These are phyloP conservation scores for Aphanomyces stellatus DNA, from an alignment of 352 stramenopile genomes.

Conservation along the genomic window DNA sequence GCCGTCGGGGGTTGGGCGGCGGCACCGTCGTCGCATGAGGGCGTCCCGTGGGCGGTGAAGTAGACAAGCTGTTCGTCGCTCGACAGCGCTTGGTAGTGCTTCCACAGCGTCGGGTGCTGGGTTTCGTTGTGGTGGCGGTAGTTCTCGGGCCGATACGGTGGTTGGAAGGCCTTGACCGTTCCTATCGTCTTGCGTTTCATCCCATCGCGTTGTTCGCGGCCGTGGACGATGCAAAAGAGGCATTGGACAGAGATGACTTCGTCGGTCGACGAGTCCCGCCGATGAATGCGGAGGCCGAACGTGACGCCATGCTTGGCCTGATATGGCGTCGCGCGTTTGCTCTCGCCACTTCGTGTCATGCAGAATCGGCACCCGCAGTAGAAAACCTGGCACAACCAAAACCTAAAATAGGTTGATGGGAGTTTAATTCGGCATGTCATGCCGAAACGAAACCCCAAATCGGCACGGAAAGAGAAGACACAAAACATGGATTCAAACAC, in stretches of 20 bases:
- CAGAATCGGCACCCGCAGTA: background rate
- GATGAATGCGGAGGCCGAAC: background rate
- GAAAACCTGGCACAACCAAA: background rate
- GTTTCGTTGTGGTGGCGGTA: constrained; percentile 15
- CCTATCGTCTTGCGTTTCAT: background rate
- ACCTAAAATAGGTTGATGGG: no score
- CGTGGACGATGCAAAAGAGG: constrained; percentile 10
- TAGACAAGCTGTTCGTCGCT: background rate
- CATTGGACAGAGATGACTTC: constrained; percentile 6
- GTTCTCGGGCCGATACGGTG: constrained; percentile 17
- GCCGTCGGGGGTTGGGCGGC: background rate
- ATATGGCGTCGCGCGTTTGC: constrained; percentile 9
- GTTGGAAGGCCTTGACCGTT: background rate
- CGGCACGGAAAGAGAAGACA: no score
- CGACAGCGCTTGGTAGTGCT: constrained; percentile 11
- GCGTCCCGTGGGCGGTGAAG: background rate
- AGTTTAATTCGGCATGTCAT: no score
- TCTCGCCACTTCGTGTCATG: background rate
- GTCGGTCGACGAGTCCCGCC: background rate
- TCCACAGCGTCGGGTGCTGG: constrained; percentile 14
- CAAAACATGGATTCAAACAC: no score
- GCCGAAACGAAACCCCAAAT: no score
- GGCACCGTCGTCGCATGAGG: background rate
- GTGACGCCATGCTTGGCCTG: constrained; percentile 13
- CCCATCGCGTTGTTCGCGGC: constrained; percentile 1